phyloP scores from a whole-genome alignment of 352 stramenopile genomes.

The Pythium aphanidermatum region DNA sequence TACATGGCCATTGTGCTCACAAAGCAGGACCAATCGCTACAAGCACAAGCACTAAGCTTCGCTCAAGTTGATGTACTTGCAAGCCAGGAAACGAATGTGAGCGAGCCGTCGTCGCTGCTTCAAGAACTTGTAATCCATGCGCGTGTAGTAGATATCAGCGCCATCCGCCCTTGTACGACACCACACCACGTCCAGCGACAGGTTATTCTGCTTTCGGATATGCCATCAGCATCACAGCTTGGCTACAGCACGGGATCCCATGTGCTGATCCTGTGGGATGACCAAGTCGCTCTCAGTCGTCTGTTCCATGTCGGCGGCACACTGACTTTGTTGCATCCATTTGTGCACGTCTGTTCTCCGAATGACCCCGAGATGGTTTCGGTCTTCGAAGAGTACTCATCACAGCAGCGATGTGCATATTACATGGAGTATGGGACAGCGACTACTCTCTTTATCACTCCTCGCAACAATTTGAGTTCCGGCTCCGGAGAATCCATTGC shows the following conservation, averaged over 20 bases:
- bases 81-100: slow-evolving; percentile 4
- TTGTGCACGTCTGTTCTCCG: slow-evolving; percentile 40
- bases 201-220: slow-evolving; percentile 52
- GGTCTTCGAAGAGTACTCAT: slow-evolving; percentile 56
- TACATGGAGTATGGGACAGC: slow-evolving; percentile 64
- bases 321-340: slow-evolving; percentile 56
- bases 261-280: slow-evolving; percentile 60
- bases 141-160: slow-evolving; percentile 54
- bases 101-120: slow-evolving; percentile 13
- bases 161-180: slow-evolving; percentile 51
- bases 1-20: slow-evolving; percentile 32
- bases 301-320: slow-evolving; percentile 52
- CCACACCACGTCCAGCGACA: slow-evolving; percentile 50
- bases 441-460: slow-evolving; percentile 38
- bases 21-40: slow-evolving; percentile 20
- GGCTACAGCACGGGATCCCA: slow-evolving; percentile 22
- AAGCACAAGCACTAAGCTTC: slow-evolving; percentile 21
- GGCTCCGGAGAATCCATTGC: neutral
- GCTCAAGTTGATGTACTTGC: slow-evolving; percentile 33
- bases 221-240: neutral
- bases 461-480: neutral
- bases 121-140: slow-evolving; percentile 27
- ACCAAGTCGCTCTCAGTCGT: slow-evolving; percentile 57
- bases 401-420: slow-evolving; percentile 37
- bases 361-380: slow-evolving; percentile 43